Conservation (phyloP, 2,329 filamentous ascomycete genomes). For the Fusarium paranaense region DNA sequence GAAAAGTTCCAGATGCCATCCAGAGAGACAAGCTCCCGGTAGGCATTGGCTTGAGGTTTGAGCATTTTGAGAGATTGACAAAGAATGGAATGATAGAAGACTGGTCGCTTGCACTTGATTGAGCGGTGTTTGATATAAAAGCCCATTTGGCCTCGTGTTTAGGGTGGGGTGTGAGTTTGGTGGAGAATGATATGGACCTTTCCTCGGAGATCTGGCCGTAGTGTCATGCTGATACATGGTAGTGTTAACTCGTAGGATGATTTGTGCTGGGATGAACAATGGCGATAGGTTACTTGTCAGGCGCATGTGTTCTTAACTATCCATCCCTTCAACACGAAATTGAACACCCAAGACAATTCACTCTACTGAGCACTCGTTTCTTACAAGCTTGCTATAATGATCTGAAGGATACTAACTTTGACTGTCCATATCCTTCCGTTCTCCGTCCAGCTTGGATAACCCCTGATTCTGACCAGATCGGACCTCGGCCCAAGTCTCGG, state of each 20-base stretch:
- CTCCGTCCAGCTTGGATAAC: not conserved
- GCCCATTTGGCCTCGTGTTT: not conserved
- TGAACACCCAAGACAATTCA: not conserved
- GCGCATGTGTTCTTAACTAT: too few species aligned
- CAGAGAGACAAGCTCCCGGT: conserved; percentile 19
- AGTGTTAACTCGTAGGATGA: not conserved
- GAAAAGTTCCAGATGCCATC: conserved; percentile 31
- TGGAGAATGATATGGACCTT: not conserved
- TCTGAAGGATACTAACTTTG: too few species aligned
- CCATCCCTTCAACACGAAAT: not conserved
- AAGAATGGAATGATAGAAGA: not conserved
- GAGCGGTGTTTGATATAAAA: not conserved
- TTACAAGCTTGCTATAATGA: too few species aligned
- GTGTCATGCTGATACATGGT: not conserved
- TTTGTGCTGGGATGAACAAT: not conserved
- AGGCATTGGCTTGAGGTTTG: conserved; percentile 15
- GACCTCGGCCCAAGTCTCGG: not conserved
- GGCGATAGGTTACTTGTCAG: not conserved
- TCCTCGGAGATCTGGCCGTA: not conserved
- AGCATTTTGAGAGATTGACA: conserved; percentile 12
- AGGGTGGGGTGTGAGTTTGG: not conserved
- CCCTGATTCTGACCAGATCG: not conserved
- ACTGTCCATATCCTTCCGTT: not conserved
- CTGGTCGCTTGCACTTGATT: not conserved
- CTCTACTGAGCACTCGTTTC: too few species aligned